Evolutionary conservation across 257 asterid species (phyloP).

Genomic region (Scutellaria galericulata): DNA sequence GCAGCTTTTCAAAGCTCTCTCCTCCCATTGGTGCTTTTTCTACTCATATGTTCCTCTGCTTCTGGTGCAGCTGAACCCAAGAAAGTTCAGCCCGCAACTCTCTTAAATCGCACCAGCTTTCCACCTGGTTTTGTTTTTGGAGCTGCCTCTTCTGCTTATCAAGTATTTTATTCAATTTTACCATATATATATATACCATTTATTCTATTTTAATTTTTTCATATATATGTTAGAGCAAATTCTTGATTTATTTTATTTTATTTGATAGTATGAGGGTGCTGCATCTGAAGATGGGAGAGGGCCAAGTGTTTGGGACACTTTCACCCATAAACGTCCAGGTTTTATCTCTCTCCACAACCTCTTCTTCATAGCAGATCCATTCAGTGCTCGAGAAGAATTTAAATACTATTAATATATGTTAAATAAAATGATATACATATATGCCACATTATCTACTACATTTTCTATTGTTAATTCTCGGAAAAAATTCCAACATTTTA

Average conservation of each 20-base stretch:
- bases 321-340: conserved; percentile 34
- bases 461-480: too few species aligned
- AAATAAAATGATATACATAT: too few species aligned
- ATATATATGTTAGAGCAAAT: too few species aligned
- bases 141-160: conserved; percentile 44
- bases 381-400: too few species aligned
- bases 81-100: too few species aligned
- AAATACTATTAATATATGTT: not conserved
- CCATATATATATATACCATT: not conserved
- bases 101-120: conserved; percentile 28
- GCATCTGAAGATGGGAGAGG: conserved; percentile 41
- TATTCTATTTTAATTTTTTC: not conserved
- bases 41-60: too few species aligned
- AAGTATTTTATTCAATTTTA: not conserved
- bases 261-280: conserved; percentile 39
- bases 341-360: not conserved
- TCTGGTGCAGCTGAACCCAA: too few species aligned
- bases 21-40: too few species aligned
- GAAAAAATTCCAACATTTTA: too few species aligned
- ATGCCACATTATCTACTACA: too few species aligned
- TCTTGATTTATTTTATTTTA: not conserved
- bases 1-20: too few species aligned
- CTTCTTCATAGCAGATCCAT: not conserved
- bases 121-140: conserved; percentile 41
- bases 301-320: conserved; percentile 41